Conservation (phyloP, 1,139 yeast genomes). For the Suhomyces panamericanus region DNA sequence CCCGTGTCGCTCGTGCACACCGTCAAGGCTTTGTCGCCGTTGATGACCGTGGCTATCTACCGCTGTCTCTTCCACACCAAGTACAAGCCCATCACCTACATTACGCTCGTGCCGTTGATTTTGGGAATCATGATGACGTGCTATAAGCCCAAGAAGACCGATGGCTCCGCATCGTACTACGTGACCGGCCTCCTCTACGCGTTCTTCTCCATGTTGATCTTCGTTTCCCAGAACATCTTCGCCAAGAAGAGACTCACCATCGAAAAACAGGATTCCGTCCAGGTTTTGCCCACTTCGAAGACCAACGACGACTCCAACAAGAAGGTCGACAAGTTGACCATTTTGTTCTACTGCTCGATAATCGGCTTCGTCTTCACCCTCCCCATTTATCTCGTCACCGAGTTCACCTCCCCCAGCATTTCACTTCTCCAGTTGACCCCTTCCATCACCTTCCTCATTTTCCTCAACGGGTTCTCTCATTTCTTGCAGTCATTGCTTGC, state of each 20-base stretch:
- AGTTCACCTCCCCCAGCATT: constrained; percentile 44
- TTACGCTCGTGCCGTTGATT: constrained; percentile 74
- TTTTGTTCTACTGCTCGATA: constrained; percentile 78
- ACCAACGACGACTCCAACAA: constrained; percentile 14
- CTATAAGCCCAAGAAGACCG: constrained; percentile 38
- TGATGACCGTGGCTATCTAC: constrained; percentile 82
- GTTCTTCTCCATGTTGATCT: constrained; percentile 76
- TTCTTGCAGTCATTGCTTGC: constrained; percentile 85
- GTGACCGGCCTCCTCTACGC: constrained; percentile 72
- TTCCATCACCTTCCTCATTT: constrained; percentile 36
- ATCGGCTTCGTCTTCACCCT: constrained; percentile 77
- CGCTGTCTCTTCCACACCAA: constrained; percentile 55
- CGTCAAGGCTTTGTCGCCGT: constrained; percentile 84
- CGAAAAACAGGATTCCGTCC: constrained; percentile 20
- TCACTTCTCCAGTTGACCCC: constrained; percentile 37
- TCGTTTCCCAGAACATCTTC: constrained; percentile 89
- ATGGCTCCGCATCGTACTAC: constrained; percentile 31
- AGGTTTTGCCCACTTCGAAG: constrained; percentile 29
- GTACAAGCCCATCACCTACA: constrained; percentile 67
- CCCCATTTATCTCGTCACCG: constrained; percentile 74
- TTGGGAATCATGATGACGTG: constrained; percentile 86
- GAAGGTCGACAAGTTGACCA: constrained; percentile 77
- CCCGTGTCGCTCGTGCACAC: constrained; percentile 94
- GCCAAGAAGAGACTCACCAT: constrained; percentile 77
- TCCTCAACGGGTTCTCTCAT: constrained; percentile 75